Conservation (phyloP, 805 yeast species). For the Priceomyces medius region DNA sequence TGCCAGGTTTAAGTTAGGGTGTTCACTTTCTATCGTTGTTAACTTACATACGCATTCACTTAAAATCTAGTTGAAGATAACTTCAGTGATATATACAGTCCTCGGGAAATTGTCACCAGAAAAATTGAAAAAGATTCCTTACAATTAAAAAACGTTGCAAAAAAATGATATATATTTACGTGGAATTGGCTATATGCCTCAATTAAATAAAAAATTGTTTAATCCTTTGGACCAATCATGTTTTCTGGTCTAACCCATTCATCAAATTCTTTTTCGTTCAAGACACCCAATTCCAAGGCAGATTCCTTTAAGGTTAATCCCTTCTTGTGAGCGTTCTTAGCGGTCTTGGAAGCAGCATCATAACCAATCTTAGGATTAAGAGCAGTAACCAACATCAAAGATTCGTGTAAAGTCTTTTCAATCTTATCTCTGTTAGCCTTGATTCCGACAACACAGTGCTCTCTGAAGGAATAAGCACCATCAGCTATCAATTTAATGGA, state of each 20-base stretch:
- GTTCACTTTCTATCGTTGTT: no score
- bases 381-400: constrained; percentile 97
- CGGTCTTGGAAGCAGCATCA: constrained; percentile 95
- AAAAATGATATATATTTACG: no score
- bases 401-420: constrained; percentile 83
- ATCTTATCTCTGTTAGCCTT: constrained; percentile 85
- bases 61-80: no score
- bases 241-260: constrained; percentile 97
- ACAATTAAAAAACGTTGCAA: no score
- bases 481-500: constrained; percentile 89
- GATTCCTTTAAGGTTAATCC: constrained; percentile 94
- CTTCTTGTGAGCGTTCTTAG: constrained; percentile 98
- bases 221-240: constrained; percentile 90
- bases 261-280: constrained; percentile 84
- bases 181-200: not conserved
- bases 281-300: constrained; percentile 86
- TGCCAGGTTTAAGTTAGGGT: no score
- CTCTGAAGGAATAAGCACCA: constrained; percentile 85
- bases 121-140: no score
- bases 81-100: no score
- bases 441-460: constrained; percentile 94
- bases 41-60: no score
- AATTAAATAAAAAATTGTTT: constrained; percentile 6
- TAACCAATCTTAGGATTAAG: constrained; percentile 98
- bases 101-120: no score